A percentile compares a stretch with the other conserved stretches of the same genome.
Evolutionary conservation across 495 filamentous ascomycete species (phyloP).

Genomic region (Penicillium psychrofluorescens): DNA sequence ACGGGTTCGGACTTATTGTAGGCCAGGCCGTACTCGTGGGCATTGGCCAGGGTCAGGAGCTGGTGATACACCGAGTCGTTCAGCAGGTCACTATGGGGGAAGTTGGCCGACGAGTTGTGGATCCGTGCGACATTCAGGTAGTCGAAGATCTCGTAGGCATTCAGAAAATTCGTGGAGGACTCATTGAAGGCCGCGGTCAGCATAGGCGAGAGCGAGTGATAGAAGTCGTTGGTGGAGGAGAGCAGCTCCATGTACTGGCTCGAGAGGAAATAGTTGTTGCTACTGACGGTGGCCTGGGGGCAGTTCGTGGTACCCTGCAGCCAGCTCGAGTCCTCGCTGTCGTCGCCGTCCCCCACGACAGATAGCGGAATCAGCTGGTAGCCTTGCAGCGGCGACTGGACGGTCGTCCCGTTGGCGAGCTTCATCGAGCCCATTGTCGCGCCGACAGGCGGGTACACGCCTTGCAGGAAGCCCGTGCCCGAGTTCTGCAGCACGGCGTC

Average conservation of each 20-base stretch:
- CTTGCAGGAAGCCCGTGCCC: constrained; percentile 52
- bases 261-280: constrained; percentile 64
- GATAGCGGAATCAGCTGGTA: constrained; percentile 55
- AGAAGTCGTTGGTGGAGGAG: constrained; percentile 53
- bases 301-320: constrained; percentile 53
- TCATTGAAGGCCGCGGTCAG: constrained; percentile 51
- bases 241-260: constrained; percentile 47
- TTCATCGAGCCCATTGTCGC: constrained; percentile 19
- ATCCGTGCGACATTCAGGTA: constrained; percentile 48
- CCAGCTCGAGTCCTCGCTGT: constrained; percentile 51
- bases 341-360: constrained; percentile 28
- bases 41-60: constrained; percentile 39
- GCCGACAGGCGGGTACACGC: constrained; percentile 54
- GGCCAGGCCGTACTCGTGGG: constrained; percentile 45
- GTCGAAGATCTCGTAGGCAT: constrained; percentile 62
- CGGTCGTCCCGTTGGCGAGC: constrained; percentile 44
- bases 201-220: constrained; percentile 53
- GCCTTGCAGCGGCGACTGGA: constrained; percentile 49
- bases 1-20: constrained; percentile 41
- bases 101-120: constrained; percentile 38
- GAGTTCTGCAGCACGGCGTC: constrained; percentile 58
- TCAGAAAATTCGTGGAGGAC: constrained; percentile 53
- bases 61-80: constrained; percentile 28
- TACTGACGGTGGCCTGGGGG: constrained; percentile 55
- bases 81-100: constrained; percentile 23